Conservation (phyloP, 2,329 filamentous ascomycete genomes). For the Fusarium sublunatum region DNA sequence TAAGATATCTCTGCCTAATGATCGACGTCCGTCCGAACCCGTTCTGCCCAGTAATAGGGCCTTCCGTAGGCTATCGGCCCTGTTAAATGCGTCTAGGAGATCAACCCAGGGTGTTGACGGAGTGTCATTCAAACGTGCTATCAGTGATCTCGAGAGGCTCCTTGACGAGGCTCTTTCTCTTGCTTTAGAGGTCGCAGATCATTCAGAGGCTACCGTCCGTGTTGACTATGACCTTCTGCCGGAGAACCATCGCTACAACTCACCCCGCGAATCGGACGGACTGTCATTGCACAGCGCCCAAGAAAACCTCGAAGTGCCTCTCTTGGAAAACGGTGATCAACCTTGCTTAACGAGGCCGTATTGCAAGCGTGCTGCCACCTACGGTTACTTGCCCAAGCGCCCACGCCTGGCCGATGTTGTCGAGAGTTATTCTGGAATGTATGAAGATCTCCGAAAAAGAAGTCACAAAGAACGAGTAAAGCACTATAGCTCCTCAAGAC, state of each 20-base stretch:
- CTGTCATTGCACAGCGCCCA: constrained; percentile 15
- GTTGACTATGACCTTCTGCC: constrained; percentile 23
- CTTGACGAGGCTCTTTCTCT: constrained; percentile 59
- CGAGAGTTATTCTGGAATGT: constrained; percentile 44
- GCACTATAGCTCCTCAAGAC: neutral
- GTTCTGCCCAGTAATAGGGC: constrained; percentile 28
- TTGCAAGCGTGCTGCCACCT: constrained; percentile 46
- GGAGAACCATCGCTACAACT: constrained; percentile 13
- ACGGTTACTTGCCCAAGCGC: constrained; percentile 34
- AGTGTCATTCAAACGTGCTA: constrained; percentile 50
- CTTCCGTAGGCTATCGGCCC: constrained; percentile 31
- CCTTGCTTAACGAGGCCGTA: constrained; percentile 17
- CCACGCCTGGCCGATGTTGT: constrained; percentile 45
- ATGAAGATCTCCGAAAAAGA: constrained; percentile 15
- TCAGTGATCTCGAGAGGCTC: constrained; percentile 59
- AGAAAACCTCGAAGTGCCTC: constrained; percentile 18
- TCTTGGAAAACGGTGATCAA: constrained; percentile 10
- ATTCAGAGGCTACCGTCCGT: constrained; percentile 39
- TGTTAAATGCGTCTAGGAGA: constrained; percentile 35
- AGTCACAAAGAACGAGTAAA: neutral
- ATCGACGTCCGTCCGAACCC: constrained; percentile 41
- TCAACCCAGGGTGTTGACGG: constrained; percentile 44
- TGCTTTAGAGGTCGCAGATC: constrained; percentile 55
- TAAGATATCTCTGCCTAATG: constrained; percentile 22
- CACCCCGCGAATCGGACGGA: constrained; percentile 11